Evolutionary conservation across 768 basidiomycete species (phyloP).

Genomic region (Gloeophyllum trabeum): DNA sequence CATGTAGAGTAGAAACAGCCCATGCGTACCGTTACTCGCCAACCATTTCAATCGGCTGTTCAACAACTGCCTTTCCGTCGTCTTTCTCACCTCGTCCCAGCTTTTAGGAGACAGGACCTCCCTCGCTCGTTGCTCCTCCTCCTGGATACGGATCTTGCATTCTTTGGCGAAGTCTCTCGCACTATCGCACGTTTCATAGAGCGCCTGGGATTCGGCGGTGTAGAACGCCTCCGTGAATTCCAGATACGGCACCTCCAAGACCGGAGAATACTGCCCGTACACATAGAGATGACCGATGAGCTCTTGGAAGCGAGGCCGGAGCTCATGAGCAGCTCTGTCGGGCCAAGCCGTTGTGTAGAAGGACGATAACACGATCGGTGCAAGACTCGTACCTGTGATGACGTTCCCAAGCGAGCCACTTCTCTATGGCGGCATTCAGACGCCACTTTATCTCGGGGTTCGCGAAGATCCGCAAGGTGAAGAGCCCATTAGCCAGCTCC

Average conservation of each 20-base stretch:
- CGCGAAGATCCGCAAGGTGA: slow-evolving; percentile 39
- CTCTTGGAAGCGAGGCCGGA: slow-evolving; percentile 26
- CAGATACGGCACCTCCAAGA: slow-evolving; percentile 48
- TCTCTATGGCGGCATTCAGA: slow-evolving; percentile 31
- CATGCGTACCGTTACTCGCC: slow-evolving; percentile 24
- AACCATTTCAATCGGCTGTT: slow-evolving; percentile 31
- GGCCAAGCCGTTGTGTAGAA: no score
- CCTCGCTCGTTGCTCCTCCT: slow-evolving; percentile 46
- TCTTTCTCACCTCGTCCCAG: slow-evolving; percentile 37
- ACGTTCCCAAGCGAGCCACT: slow-evolving; percentile 50
- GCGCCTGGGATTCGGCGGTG: slow-evolving; percentile 31
- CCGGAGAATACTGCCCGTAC: slow-evolving; percentile 41
- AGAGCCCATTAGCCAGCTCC: slow-evolving; percentile 45
- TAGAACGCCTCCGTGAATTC: slow-evolving; percentile 43
- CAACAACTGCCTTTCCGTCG: slow-evolving; percentile 43
- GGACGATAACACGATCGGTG: no score
- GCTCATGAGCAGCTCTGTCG: no score
- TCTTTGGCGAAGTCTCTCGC: slow-evolving; percentile 46
- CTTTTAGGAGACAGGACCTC: slow-evolving; percentile 39
- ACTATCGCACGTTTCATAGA: slow-evolving; percentile 23
- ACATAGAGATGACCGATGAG: slow-evolving; percentile 48
- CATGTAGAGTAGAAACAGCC: not conserved
- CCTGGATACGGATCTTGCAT: slow-evolving; percentile 30
- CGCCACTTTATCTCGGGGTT: slow-evolving; percentile 29
- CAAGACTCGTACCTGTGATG: slow-evolving; percentile 22